Evolutionary conservation across 2,329 filamentous ascomycete species (phyloP).

Genomic region (Albophoma yamanashiensis): DNA sequence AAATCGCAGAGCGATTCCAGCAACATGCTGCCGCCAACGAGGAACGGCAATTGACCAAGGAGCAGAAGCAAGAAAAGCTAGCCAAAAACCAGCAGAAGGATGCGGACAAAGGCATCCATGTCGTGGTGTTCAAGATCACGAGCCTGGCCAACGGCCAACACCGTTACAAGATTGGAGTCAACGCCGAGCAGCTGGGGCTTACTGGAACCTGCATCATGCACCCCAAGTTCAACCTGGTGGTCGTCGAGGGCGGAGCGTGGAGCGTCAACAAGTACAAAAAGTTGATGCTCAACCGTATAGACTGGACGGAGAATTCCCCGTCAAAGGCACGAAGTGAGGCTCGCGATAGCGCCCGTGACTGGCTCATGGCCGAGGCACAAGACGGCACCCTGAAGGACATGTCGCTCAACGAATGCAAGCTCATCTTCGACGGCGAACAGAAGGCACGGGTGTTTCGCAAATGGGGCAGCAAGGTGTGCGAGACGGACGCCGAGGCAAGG

Average conservation of each 20-base stretch:
- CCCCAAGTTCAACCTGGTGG: conserved; percentile 76
- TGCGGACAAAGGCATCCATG: conserved; percentile 71
- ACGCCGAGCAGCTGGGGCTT: conserved; percentile 79
- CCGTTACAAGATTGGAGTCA: conserved; percentile 84
- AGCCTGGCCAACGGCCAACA: conserved; percentile 88
- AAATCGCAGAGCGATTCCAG: conserved; percentile 78
- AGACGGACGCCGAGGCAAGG: conserved; percentile 81
- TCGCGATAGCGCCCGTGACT: conserved; percentile 53
- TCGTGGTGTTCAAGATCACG: conserved; percentile 82
- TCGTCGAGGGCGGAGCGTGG: conserved; percentile 84
- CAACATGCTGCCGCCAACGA: conserved; percentile 73
- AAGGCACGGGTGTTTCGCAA: conserved; percentile 73
- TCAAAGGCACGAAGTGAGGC: conserved; percentile 53
- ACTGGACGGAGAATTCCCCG: conserved; percentile 84
- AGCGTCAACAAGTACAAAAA: conserved; percentile 81
- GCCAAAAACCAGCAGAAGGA: conserved; percentile 76
- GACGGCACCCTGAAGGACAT: conserved; percentile 72
- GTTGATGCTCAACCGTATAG: conserved; percentile 84
- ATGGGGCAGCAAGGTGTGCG: conserved; percentile 84
- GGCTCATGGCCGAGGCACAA: conserved; percentile 72
- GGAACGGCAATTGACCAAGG: conserved; percentile 78
- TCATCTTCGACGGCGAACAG: conserved; percentile 87
- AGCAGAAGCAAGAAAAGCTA: conserved; percentile 77
- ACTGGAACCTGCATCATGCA: conserved; percentile 90
- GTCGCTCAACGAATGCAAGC: conserved; percentile 65